phyloP scores from a whole-genome alignment of 345 rosid species.

The Lumnitzera littorea region DNA sequence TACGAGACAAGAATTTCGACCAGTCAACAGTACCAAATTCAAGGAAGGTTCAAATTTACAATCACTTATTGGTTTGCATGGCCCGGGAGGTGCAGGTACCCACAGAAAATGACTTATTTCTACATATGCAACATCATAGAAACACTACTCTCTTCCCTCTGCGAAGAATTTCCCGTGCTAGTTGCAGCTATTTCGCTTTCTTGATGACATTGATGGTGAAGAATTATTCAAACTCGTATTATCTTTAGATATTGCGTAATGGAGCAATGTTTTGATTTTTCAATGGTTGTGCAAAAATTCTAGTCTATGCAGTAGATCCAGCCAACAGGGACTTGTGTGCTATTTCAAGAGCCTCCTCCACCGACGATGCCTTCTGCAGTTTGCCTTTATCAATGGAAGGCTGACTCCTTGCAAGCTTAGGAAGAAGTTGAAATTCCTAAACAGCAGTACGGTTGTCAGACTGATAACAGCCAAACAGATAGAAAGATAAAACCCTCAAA shows the following conservation, averaged over 20 bases:
- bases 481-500: neutral
- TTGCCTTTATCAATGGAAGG: slow-evolving; percentile 64
- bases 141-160: no score
- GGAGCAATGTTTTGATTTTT: neutral
- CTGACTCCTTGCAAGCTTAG: slow-evolving; percentile 73
- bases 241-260: neutral
- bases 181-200: no score
- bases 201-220: no score
- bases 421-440: slow-evolving; percentile 84
- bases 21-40: no score
- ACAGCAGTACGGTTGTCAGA: neutral
- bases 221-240: no score
- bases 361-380: slow-evolving; percentile 75
- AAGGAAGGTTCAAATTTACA: no score
- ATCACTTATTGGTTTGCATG: no score
- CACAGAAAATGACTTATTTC: no score
- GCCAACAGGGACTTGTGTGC: slow-evolving; percentile 38
- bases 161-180: no score
- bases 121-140: no score
- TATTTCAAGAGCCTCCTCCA: slow-evolving; percentile 77
- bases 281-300: neutral
- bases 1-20: no score
- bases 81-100: no score
- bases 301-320: slow-evolving; percentile 14
- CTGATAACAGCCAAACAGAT: neutral